phyloP scores from a whole-genome alignment of 1,284 basidiomycete species.

The Sporisorium graminicola region DNA sequence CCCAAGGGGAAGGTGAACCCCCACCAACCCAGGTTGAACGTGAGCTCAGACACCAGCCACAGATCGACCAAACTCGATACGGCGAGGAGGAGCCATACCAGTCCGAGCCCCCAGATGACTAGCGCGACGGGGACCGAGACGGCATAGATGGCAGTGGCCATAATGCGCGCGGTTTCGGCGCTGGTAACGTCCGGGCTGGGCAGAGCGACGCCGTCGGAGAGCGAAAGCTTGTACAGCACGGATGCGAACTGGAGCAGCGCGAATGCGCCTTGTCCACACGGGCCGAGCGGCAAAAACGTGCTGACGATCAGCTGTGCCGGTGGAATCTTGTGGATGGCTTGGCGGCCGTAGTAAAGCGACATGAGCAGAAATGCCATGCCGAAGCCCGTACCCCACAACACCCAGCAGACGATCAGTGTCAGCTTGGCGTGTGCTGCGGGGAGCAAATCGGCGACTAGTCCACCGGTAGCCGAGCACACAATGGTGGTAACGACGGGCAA shows the following conservation, averaged over 20 bases:
- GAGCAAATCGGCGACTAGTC: constrained; percentile 74
- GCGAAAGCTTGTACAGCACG: constrained; percentile 33
- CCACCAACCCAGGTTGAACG: constrained; percentile 65
- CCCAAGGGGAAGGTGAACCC: constrained; percentile 62
- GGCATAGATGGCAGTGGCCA: constrained; percentile 57
- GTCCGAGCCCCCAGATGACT: constrained; percentile 72
- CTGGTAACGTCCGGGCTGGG: constrained; percentile 14
- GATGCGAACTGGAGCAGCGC: constrained; percentile 73
- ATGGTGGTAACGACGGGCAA: constrained; percentile 80
- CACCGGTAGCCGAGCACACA: constrained; percentile 78
- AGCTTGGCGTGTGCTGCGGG: constrained; percentile 73
- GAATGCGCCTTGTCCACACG: constrained; percentile 77
- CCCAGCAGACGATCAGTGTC: constrained; percentile 73
- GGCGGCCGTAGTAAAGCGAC: constrained; percentile 74
- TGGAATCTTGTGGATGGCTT: constrained; percentile 71
- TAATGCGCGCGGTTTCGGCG: constrained; percentile 30
- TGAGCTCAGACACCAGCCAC: constrained; percentile 44
- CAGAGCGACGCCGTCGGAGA: constrained; percentile 22
- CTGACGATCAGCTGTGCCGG: constrained; percentile 74
- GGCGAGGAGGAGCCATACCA: constrained; percentile 71
- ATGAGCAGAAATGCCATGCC: constrained; percentile 75
- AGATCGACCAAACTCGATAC: constrained; percentile 61
- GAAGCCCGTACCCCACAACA: constrained; percentile 72
- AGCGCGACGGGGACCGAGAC: constrained; percentile 63
- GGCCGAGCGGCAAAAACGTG: constrained; percentile 75